Base-by-base conservation (phyloP, 2,329 filamentous ascomycete species). In the Cladosporium sp. region DNA sequence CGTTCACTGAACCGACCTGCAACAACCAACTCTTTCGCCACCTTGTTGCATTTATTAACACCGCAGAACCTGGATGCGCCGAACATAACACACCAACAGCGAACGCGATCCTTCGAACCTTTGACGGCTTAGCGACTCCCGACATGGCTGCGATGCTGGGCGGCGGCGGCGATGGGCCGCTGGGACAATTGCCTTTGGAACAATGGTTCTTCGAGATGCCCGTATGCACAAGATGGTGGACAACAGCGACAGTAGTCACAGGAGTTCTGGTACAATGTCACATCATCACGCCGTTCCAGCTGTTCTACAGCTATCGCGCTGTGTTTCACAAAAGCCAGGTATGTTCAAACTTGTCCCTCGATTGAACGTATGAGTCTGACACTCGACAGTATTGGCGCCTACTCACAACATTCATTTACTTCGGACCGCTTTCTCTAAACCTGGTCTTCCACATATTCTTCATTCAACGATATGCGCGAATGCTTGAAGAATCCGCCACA, bases 161-260 rank as follows among this genome's bases (percentile, higher is more conserved):
- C 58, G 71, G 66, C 45, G 74, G 76, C 49, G 70, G 65, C 34
- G 75, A 72, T 62, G 76, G 76, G 59, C 74, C 72, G 60, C 68
- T 78, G 59, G 78, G 80, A 58, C 82, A 84, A 63, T 81, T 96
- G 70, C 94, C 93, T 42, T 82, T 99, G 7, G 94, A 97, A 76
- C 88, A 93, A 66, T 99, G 94, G 94, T 97, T 97, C 76, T 97
- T 91, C 83, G 94, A 99, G 75, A 97, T 97, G 89, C 94, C 94
- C 3, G 86, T 94, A 25, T 96, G 92, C 75, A 99, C 94, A 38
- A 82, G 94, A 62, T 95, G 90, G 88, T 99, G 94, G 94, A 97
- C 94, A 20, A 92, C 91, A 22, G 92, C 92, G 4, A 96, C 92
- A 0, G 86, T 97, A 42, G 79, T 91, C 59, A 94, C 89, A 11